Evolutionary conservation across 495 filamentous ascomycete species (phyloP), one percentile per base, ranked within the genome.

Genomic region (Parachaetomium inaequale): DNA sequence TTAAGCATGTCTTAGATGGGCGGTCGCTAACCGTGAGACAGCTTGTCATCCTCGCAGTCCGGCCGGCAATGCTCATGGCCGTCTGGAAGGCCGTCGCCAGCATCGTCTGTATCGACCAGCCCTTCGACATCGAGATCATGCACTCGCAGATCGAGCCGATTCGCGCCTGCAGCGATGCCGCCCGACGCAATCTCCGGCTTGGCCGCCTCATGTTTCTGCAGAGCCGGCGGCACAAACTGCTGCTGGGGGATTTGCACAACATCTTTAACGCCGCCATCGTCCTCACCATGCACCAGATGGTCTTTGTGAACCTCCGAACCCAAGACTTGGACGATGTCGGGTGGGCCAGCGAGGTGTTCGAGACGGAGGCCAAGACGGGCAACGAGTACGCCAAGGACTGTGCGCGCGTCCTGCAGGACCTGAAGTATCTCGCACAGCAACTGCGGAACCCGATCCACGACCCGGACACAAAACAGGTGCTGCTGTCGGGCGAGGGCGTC

Each of bases 181-280:
- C 75, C 0, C 67, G 72, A 10, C 54, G 61, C 51, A 79, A 78
- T 47, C 65, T 75, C 11, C 61, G 62, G 3, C 70, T 80, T 2
- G 74, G 63, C 4, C 57, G 63, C 11, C 63, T 67, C 28, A 70
- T 71, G 42, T 67, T 64, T 6, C 64, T 55, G 29, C 61, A 66
- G 21, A 68, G 62, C 57, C 66, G 65, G 12, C 53, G 57, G 17
- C 52, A 59, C 29, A 70, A 66, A 51, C 67, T 76, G 11, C 65
- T 75, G 17, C 56, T 74, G 46, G 63, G 71, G 11, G 76, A 75
- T 17, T 68, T 77, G 54, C 78, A 80, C 66, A 68, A 74, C 55
- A 62, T 77, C 38, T 80, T 79, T 72, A 79, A 76, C 66, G 77
- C 77, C 8, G 76, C 74, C 54, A 64, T 78, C 46, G 67, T 77